Evolutionary conservation across 345 rosid genomes (phyloP).

Genomic region (Ceriops decandra): DNA sequence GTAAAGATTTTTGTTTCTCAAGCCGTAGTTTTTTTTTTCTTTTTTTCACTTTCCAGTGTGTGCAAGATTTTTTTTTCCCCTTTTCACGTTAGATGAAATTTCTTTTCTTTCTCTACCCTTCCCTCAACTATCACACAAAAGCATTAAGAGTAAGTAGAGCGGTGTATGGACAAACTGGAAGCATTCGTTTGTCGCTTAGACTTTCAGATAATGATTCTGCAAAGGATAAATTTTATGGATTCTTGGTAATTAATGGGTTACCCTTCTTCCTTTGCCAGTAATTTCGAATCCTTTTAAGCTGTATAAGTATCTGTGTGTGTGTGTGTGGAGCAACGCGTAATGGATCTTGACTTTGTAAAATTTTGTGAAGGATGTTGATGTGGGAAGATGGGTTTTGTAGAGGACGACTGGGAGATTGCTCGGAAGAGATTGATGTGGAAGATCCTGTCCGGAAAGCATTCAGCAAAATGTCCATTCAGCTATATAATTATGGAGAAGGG

Average conservation of each 20-base stretch:
- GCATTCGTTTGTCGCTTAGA: neutral
- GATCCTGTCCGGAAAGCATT: conserved; percentile 95
- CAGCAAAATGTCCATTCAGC: conserved; percentile 99
- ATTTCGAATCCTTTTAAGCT: neutral
- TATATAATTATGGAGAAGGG: conserved; percentile 99
- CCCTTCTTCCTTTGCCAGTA: neutral
- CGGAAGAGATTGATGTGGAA: conserved; percentile 81
- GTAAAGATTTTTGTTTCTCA: no score
- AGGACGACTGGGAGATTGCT: conserved; percentile 69
- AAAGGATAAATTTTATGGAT: conserved; percentile 11
- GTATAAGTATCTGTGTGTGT: neutral
- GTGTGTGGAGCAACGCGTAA: no score
- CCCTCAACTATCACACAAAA: neutral
- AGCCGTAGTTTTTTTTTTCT: neutral
- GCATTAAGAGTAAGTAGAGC: conserved; percentile 5
- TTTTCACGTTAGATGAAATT: neutral
- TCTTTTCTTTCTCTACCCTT: no score
- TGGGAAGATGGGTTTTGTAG: conserved; percentile 99
- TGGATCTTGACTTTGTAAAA: neutral
- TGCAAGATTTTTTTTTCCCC: neutral
- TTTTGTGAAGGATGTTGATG: conserved; percentile 88
- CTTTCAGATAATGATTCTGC: neutral
- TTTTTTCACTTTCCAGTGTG: conserved; percentile 3
- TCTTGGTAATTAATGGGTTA: conserved; percentile 4
- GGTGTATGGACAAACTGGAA: neutral